Evolutionary conservation across 169 alveolate species (phyloP).

Genomic region (Plasmodium berghei): DNA sequence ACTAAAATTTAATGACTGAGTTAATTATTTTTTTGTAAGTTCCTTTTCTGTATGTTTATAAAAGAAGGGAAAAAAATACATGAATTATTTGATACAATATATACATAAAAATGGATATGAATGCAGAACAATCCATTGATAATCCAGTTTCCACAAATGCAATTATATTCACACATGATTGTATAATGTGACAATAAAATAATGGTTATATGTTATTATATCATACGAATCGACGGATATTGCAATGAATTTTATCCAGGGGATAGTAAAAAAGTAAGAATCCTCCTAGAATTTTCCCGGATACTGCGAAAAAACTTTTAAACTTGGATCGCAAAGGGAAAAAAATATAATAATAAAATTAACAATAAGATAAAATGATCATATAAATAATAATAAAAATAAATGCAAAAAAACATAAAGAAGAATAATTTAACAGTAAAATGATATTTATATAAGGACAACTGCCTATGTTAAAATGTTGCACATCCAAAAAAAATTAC

Average conservation of each 20-base stretch:
- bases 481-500: too few species aligned
- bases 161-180: not conserved
- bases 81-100: not conserved
- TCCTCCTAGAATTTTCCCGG: slow-evolving; percentile 70
- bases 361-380: not conserved
- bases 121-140: not conserved
- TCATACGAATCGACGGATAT: slow-evolving; percentile 74
- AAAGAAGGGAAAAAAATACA: not conserved
- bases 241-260: slow-evolving; percentile 74
- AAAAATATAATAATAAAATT: slow-evolving; percentile 31
- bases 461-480: not conserved
- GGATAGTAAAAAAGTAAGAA: slow-evolving; percentile 77
- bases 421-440: not conserved
- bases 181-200: not conserved
- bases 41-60: slow-evolving; percentile 34
- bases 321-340: slow-evolving; percentile 6
- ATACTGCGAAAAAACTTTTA: slow-evolving; percentile 52
- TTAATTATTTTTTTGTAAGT: slow-evolving; percentile 28
- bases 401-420: not conserved
- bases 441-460: not conserved
- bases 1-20: not conserved
- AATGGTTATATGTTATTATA: not conserved
- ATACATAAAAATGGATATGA: not conserved
- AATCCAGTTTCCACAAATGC: not conserved
- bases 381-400: slow-evolving; percentile 14